Evolutionary conservation across 345 rosid species (phyloP).

Genomic region (Mallotus nudiflorus): DNA sequence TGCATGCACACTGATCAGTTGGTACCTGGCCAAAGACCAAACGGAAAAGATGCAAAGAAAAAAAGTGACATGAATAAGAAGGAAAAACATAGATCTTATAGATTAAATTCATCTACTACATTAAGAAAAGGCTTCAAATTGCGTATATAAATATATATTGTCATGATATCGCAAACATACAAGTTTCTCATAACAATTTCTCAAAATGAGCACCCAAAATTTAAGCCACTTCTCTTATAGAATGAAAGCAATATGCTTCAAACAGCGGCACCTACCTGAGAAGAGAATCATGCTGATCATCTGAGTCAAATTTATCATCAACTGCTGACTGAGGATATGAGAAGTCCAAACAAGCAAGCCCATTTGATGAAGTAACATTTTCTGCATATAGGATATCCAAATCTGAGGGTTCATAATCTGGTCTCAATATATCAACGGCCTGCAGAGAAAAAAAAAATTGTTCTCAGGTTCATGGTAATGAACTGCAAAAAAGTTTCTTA

Average conservation of each 20-base stretch:
- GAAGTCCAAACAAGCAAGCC: slow-evolving; percentile 86
- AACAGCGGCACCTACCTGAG: slow-evolving; percentile 53
- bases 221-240: neutral
- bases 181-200: neutral
- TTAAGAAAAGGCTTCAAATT: neutral
- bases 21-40: slow-evolving; percentile 55
- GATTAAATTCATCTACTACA: neutral
- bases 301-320: slow-evolving; percentile 54
- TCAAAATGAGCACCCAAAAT: neutral
- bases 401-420: slow-evolving; percentile 93
- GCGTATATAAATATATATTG: neutral
- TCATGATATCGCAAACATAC: too few species aligned
- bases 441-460: slow-evolving; percentile 31
- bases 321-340: slow-evolving; percentile 67
- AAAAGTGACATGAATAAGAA: neutral
- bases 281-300: slow-evolving; percentile 68
- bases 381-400: slow-evolving; percentile 92
- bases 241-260: neutral
- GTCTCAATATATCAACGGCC: slow-evolving; percentile 74
- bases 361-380: slow-evolving; percentile 94
- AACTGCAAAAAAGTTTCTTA: neutral
- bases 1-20: slow-evolving; percentile 80
- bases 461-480: neutral
- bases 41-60: too few species aligned
- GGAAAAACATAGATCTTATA: neutral